A percentile compares a stretch with the other conserved stretches of the same genome.
phyloP scores from a whole-genome alignment of 768 basidiomycete species.

The Amanita inopinata region DNA sequence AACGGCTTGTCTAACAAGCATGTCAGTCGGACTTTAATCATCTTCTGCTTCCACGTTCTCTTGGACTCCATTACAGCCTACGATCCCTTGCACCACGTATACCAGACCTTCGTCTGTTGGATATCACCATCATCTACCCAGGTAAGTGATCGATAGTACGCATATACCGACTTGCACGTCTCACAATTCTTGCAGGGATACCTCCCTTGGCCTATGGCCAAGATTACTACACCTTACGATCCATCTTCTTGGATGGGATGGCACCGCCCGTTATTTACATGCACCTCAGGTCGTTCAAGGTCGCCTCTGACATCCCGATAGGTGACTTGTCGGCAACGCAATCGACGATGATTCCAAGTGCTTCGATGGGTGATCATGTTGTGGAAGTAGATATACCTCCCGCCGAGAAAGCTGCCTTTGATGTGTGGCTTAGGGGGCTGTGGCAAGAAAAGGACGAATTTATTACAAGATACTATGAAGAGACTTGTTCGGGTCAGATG shows the following conservation, averaged over 20 bases:
- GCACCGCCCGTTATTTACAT: constrained; percentile 83
- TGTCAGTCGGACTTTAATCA: constrained; percentile 61
- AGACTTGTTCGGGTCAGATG: neutral
- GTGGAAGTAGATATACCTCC: constrained; percentile 43
- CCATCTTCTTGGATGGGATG: constrained; percentile 73
- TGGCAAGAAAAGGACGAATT: constrained; percentile 83
- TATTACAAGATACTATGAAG: constrained; percentile 55
- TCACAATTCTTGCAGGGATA: constrained; percentile 41
- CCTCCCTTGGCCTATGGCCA: constrained; percentile 79
- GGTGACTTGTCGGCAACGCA: constrained; percentile 40
- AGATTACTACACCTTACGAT: constrained; percentile 80
- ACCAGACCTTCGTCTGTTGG: constrained; percentile 72
- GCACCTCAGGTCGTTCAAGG: constrained; percentile 75
- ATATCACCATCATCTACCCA: constrained; percentile 87
- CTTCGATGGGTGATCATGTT: constrained; percentile 18
- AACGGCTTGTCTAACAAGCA: neutral
- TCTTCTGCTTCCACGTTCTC: constrained; percentile 84
- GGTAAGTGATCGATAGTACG: constrained; percentile 34
- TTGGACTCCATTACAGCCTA: constrained; percentile 79
- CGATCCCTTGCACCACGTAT: constrained; percentile 73
- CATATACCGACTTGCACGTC: constrained; percentile 3
- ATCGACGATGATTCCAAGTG: constrained; percentile 21
- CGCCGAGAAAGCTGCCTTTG: constrained; percentile 58
- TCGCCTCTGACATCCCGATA: constrained; percentile 57
- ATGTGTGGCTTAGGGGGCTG: constrained; percentile 68